phyloP scores from a whole-genome alignment of 306 rosid genomes.

The Rubus idaeus region DNA sequence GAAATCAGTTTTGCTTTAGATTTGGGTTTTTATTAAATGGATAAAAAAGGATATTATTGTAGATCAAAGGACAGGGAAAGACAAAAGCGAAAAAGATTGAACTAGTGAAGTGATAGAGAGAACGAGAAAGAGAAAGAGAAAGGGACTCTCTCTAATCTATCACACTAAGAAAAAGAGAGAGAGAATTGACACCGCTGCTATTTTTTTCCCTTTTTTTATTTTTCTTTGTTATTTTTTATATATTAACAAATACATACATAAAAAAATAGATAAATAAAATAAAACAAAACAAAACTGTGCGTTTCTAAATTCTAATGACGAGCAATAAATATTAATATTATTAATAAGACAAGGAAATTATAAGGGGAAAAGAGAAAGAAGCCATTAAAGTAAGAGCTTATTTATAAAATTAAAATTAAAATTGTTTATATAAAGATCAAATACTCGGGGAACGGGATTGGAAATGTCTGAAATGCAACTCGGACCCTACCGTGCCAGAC shows the following conservation, averaged over 20 bases:
- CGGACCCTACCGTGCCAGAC: too few relatives aligned
- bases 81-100: slow-evolving; percentile 67
- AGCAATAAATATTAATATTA: too few relatives aligned
- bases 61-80: slow-evolving; percentile 73
- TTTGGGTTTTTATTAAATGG: background rate
- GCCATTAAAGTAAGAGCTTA: too few relatives aligned
- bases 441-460: too few relatives aligned
- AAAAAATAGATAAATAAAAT: too few relatives aligned
- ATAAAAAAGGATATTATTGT: slow-evolving; percentile 30
- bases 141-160: too few relatives aligned
- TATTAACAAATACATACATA: background rate
- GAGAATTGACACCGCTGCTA: slow-evolving; percentile 9
- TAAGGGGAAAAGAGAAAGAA: background rate
- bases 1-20: slow-evolving; percentile 3
- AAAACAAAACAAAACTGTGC: background rate
- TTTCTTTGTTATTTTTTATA: background rate
- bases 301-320: background rate
- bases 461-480: too few relatives aligned
- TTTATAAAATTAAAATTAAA: too few relatives aligned
- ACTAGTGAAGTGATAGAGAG: slow-evolving; percentile 31
- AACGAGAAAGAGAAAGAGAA: slow-evolving; percentile 17
- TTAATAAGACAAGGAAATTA: background rate
- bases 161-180: slow-evolving; percentile 21
- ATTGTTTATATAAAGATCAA: too few relatives aligned
- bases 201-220: background rate